Conservation (phyloP, 83 land plant species). For the Diphasiastrum complanatum region DNA sequence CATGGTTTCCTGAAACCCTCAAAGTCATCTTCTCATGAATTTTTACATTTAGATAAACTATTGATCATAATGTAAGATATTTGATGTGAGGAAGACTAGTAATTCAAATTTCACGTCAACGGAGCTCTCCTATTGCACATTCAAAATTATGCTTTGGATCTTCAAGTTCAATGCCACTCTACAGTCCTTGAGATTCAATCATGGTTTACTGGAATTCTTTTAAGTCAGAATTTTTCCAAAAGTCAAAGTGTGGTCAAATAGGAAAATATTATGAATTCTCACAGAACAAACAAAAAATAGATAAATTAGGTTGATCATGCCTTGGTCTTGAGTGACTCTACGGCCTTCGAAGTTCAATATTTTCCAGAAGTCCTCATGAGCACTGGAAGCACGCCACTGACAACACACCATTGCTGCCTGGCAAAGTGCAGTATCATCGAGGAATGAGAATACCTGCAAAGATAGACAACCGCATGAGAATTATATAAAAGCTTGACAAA, state of each 20-base stretch:
- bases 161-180: no score
- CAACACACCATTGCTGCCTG: slow-evolving; percentile 72
- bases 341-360: slow-evolving; percentile 70
- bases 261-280: not conserved
- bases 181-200: no score
- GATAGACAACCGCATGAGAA: not conserved
- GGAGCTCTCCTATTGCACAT: no score
- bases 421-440: slow-evolving; percentile 65
- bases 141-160: no score
- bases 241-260: not conserved
- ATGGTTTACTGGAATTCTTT: no score
- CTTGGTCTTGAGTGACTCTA: slow-evolving; percentile 51
- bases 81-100: no score
- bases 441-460: slow-evolving; percentile 84
- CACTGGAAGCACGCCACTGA: slow-evolving; percentile 87
- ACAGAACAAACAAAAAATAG: not conserved
- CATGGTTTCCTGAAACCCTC: no score
- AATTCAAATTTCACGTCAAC: no score
- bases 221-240: no score
- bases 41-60: no score
- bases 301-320: slow-evolving; percentile 32
- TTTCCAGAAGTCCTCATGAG: slow-evolving; percentile 97
- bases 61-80: no score
- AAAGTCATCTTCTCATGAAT: no score
- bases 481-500: not conserved